Percentiles rank a stretch among this genome's conserved stretches.
These are phyloP conservation scores for Pleurotus giganteus DNA, from an alignment of 768 basidiomycete species.

Conservation along the genomic window DNA sequence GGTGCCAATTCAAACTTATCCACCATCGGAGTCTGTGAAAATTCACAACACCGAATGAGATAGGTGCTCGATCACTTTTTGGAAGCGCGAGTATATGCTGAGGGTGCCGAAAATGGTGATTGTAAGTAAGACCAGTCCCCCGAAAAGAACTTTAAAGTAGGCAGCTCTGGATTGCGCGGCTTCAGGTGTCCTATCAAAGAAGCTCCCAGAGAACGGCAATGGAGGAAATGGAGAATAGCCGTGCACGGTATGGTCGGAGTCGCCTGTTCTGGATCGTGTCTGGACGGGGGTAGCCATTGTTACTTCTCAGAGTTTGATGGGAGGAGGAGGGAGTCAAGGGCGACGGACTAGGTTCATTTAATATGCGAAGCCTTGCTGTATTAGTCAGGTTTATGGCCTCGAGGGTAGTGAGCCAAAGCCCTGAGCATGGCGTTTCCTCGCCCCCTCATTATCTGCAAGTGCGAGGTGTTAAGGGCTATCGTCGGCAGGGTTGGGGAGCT, in stretches of 20 bases:
- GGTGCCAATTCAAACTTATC: too few species aligned
- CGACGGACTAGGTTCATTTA: neutral
- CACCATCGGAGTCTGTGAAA: too few species aligned
- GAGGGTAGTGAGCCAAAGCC: too few species aligned
- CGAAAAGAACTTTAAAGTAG: constrained; percentile 44
- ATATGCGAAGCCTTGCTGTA: neutral
- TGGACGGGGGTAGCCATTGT: neutral
- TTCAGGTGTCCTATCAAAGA: constrained; percentile 25
- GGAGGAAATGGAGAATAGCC: neutral
- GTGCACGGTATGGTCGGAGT: constrained; percentile 1
- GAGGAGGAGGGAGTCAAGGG: neutral
- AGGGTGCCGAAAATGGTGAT: constrained; percentile 47
- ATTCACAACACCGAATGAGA: too few species aligned
- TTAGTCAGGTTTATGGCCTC: too few species aligned
- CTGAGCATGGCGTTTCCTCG: too few species aligned
- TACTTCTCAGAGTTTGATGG: neutral
- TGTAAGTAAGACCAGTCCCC: constrained; percentile 33
- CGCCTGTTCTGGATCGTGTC: neutral
- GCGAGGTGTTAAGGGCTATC: too few species aligned
- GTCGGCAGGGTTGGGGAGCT: too few species aligned
- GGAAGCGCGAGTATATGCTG: constrained; percentile 56
- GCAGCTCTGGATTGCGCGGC: constrained; percentile 27
- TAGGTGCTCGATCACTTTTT: too few species aligned
- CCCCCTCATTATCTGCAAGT: too few species aligned
- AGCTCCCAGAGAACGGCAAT: constrained; percentile 19